A percentile compares a stretch with the other conserved stretches of the same genome.
These are phyloP conservation scores for Nectriaceae sp. DNA, from an alignment of 2,329 filamentous ascomycete genomes.

Conservation along the genomic window DNA sequence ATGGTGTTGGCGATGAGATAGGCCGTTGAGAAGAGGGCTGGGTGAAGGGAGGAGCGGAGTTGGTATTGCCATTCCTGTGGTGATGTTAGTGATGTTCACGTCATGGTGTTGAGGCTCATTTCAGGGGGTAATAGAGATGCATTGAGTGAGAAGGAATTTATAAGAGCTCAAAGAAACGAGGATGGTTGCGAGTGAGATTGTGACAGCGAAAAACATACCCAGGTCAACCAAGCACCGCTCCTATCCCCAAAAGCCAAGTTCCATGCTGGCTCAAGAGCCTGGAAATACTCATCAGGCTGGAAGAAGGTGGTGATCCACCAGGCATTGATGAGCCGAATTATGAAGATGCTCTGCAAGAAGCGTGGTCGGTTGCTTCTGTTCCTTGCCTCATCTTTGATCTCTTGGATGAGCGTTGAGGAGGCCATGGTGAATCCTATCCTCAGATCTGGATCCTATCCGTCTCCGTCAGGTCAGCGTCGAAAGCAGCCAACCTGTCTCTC, in stretches of 20 bases:
- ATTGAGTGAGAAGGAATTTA: constrained; percentile 6
- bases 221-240: constrained; percentile 90
- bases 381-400: constrained; percentile 1
- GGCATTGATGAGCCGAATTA: constrained; percentile 78
- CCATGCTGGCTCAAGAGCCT: constrained; percentile 95
- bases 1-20: constrained; percentile 66
- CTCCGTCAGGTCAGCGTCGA: too few species aligned
- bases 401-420: neutral
- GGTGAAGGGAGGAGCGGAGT: constrained; percentile 88
- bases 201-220: constrained; percentile 79
- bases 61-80: constrained; percentile 87
- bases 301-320: constrained; percentile 86
- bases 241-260: constrained; percentile 75
- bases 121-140: neutral
- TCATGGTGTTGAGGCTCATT: neutral
- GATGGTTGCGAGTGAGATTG: too few species aligned
- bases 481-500: too few species aligned
- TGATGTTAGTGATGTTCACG: constrained; percentile 12
- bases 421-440: neutral
- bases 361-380: constrained; percentile 25
- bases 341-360: constrained; percentile 49
- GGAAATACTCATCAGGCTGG: constrained; percentile 97
- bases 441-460: too few species aligned
- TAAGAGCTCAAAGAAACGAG: neutral
- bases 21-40: constrained; percentile 76